Conservation (phyloP, 192 early-diverging fungal species). For the Kappamyces sp. region DNA sequence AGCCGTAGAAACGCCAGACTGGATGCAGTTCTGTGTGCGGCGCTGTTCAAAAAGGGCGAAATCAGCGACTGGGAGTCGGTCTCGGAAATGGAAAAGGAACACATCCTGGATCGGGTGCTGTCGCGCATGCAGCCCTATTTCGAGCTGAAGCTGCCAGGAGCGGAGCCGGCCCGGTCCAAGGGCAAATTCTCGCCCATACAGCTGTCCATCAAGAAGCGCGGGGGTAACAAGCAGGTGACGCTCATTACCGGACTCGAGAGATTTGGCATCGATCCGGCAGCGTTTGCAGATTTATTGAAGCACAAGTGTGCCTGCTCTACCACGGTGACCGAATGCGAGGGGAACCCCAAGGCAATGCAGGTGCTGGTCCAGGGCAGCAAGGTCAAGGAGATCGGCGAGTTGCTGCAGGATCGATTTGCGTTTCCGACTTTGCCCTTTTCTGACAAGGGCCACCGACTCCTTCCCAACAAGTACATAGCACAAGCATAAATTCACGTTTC, state of each 20-base stretch:
- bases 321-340: conserved; percentile 45
- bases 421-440: conserved; percentile 17
- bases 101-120: conserved; percentile 33
- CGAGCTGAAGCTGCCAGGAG: conserved; percentile 40
- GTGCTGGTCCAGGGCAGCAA: conserved; percentile 76
- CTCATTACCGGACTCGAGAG: conserved; percentile 56
- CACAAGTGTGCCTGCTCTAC: conserved; percentile 62
- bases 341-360: conserved; percentile 50
- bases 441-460: not conserved
- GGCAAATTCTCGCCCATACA: conserved; percentile 43
- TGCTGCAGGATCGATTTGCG: conserved; percentile 34
- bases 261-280: conserved; percentile 58
- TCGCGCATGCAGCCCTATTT: conserved; percentile 53
- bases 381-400: conserved; percentile 49
- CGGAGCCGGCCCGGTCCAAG: conserved; percentile 27
- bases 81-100: conserved; percentile 46
- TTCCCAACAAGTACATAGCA: too few species aligned
- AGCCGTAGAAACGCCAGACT: conserved; percentile 54
- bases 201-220: conserved; percentile 53
- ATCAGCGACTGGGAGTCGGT: conserved; percentile 47
- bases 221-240: conserved; percentile 64
- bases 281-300: conserved; percentile 52
- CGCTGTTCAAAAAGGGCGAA: conserved; percentile 63
- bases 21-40: conserved; percentile 60
- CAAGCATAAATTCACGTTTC: conserved; percentile 15